Evolutionary conservation across 805 yeast genomes (phyloP), one percentile per base, ranked within the genome.

Genomic region (Yarrowia keelungensis): DNA sequence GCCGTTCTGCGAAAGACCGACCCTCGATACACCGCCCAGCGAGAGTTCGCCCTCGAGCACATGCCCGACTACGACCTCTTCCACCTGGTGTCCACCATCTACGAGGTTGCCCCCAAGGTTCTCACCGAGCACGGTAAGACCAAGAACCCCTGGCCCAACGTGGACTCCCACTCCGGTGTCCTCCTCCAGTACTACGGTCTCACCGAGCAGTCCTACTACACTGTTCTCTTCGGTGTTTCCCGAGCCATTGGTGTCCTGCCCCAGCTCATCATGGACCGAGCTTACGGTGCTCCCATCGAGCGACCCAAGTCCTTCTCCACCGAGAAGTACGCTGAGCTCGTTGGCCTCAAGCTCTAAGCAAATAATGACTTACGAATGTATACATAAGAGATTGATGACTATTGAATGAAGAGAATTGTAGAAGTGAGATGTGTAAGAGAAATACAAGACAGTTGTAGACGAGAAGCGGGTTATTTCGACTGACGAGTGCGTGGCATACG

Each of bases 101-200:
- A 88, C 75, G 83, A 86, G 74, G 84, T 89, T 70, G 94, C 92
- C 42, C 94, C 95, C 69, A 85, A 83, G 70, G 93, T 90, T 51
- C 81, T 90, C 75, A 86, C 85, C 72, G 80, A 87, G 80, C 94
- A 90, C 80, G 94, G 95, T 70, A 90, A 90, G 83, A 89, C 93
- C 77, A 87, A 89, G 83, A 90, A 90, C 82, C 95, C 95, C 72
- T 88, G 84, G 84, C 95, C 95, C 71, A 90, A 90, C 77, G 95
- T 90, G 72, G 95, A 90, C 80, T 87, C 92, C 53, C 85, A 87
- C 74, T 87, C 91, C 22, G 95, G 95, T 73, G 89, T 89, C 61
- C 80, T 90, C 72, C 88, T 90, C 81, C 87, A 88, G 76, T 90
- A 90, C 82, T 89, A 89, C 80, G 95, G 95, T 54, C 81, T 90